A percentile compares a stretch with the other conserved stretches of the same genome.
phyloP scores from a whole-genome alignment of 176 grass and related monocot genomes.

The Oryza glumipatula region DNA sequence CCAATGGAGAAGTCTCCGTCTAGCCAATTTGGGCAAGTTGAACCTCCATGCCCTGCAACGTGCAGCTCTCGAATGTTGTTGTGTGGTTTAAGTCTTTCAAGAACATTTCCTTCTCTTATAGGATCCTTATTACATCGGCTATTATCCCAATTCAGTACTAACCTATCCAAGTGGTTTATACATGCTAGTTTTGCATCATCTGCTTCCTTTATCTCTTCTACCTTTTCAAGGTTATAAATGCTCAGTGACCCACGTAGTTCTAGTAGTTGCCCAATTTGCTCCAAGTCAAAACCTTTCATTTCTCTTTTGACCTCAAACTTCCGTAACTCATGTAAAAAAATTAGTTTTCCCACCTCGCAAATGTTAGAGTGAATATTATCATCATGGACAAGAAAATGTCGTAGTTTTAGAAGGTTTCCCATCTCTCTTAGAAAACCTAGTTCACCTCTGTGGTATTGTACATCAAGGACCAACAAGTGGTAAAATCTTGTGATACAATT shows the following conservation, averaged over 20 bases:
- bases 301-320: not conserved
- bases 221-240: constrained; percentile 27
- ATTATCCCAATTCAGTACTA: not conserved
- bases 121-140: accelerated
- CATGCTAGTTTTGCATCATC: not conserved
- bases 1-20: not conserved
- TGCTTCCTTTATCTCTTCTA: not conserved
- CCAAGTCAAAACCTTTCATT: not conserved
- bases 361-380: not conserved
- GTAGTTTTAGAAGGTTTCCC: not conserved
- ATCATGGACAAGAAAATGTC: not conserved
- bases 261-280: not conserved
- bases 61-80: not conserved
- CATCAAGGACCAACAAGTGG: not conserved
- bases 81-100: not conserved
- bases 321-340: not conserved
- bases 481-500: not conserved
- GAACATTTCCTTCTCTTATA: not conserved
- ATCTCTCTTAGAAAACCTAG: not conserved
- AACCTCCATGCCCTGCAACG: not conserved
- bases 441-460: accelerated
- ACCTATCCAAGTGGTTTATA: not conserved
- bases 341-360: not conserved
- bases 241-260: not conserved
- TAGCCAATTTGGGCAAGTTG: constrained; percentile 9